Evolutionary conservation across 192 early-diverging fungal species (phyloP).

Genomic region (Podila horticola): DNA sequence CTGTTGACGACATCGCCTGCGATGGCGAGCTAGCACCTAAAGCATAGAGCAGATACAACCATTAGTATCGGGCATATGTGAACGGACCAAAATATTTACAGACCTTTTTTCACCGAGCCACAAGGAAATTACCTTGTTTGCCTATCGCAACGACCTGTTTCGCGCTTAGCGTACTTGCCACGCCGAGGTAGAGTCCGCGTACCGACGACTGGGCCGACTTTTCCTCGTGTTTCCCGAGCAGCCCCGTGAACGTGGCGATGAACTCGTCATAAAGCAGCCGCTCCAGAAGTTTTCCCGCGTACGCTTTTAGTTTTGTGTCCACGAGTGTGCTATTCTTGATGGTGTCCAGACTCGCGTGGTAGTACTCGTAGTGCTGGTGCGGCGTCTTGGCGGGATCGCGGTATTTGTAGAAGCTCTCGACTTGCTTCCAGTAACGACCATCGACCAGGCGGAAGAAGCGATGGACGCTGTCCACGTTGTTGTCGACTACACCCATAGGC

Average conservation of each 20-base stretch:
- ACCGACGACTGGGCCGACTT: conserved; percentile 1
- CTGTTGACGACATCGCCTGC: too few relatives aligned
- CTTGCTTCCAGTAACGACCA: neutral
- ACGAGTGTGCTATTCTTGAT: neutral
- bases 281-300: neutral
- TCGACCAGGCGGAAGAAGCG: conserved; percentile 12
- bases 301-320: neutral
- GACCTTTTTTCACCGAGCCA: too few relatives aligned
- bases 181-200: conserved; percentile 6
- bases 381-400: neutral
- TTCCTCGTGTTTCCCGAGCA: conserved; percentile 5
- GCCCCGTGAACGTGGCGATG: conserved; percentile 6
- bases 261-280: neutral
- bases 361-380: neutral
- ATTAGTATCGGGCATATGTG: too few relatives aligned
- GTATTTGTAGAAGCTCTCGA: conserved; percentile 4
- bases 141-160: neutral
- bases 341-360: neutral
- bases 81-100: too few relatives aligned
- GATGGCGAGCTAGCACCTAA: too few relatives aligned
- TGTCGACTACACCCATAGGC: conserved; percentile 1
- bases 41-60: too few relatives aligned
- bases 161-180: neutral
- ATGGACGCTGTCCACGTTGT: conserved; percentile 3
- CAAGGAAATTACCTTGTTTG: too few relatives aligned